phyloP scores from a whole-genome alignment of 345 rosid genomes.

The Cardamine occulta region DNA sequence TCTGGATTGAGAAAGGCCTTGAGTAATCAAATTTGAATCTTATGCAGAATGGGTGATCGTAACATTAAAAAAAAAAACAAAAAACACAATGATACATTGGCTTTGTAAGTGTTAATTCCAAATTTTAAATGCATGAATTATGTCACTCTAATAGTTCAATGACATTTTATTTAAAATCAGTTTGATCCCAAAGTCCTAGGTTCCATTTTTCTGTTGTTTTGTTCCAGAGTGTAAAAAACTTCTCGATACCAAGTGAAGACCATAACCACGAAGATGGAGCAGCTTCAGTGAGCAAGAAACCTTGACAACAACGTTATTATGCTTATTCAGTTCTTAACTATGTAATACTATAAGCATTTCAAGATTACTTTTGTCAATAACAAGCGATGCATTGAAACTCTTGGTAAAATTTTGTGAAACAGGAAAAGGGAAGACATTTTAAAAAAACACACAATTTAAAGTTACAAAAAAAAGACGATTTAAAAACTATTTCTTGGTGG shows the following conservation, averaged over 20 bases:
- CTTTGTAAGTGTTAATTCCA: too few relatives aligned
- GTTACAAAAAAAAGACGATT: neutral
- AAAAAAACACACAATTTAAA: too few relatives aligned
- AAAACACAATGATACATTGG: too few relatives aligned
- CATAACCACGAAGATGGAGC: conserved; percentile 35
- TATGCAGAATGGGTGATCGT: too few relatives aligned
- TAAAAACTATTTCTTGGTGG: neutral
- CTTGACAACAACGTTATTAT: conserved; percentile 25
- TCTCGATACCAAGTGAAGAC: conserved; percentile 53
- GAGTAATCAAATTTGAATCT: too few relatives aligned
- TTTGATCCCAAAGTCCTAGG: too few relatives aligned
- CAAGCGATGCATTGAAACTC: neutral
- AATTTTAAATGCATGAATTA: too few relatives aligned
- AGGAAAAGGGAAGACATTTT: neutral
- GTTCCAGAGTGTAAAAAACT: conserved; percentile 66
- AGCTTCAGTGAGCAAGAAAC: conserved; percentile 46
- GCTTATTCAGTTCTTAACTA: neutral
- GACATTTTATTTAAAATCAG: too few relatives aligned
- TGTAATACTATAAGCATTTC: neutral
- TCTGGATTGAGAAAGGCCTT: too few relatives aligned
- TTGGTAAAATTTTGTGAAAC: neutral
- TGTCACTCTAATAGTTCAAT: too few relatives aligned
- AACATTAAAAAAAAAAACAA: too few relatives aligned
- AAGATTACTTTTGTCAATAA: neutral
- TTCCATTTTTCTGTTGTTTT: neutral